Evolutionary conservation across 148 eudicot genomes (phyloP).

Genomic region (Cornus controversa): DNA sequence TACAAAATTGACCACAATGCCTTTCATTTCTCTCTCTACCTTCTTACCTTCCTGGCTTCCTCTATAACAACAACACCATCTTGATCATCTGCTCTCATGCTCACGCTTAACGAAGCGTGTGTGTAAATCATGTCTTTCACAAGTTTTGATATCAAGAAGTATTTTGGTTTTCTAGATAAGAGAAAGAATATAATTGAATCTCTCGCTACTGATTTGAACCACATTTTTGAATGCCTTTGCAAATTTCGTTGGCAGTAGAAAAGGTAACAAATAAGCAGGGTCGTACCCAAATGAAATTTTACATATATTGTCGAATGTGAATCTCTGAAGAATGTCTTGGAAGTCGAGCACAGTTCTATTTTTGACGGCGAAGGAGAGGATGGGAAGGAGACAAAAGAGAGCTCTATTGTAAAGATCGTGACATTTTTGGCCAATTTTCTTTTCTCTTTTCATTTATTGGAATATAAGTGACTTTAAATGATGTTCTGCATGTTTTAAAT

Average conservation of each 20-base stretch:
- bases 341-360: slow-evolving; percentile 29
- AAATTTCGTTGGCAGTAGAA: slow-evolving; percentile 27
- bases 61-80: too few relatives aligned
- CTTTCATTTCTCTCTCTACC: too few relatives aligned
- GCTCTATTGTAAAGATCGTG: too few relatives aligned
- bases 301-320: slow-evolving; percentile 44
- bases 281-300: slow-evolving; percentile 46
- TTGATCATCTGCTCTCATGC: too few relatives aligned
- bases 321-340: slow-evolving; percentile 37
- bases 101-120: slow-evolving; percentile 41
- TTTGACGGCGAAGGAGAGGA: slow-evolving; percentile 18
- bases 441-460: too few relatives aligned
- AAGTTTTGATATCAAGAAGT: slow-evolving; percentile 21
- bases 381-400: slow-evolving; percentile 34
- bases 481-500: too few relatives aligned
- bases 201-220: slow-evolving; percentile 17
- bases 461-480: too few relatives aligned
- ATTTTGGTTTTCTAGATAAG: slow-evolving; percentile 32
- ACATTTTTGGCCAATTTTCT: too few relatives aligned
- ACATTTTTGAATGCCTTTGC: slow-evolving; percentile 30
- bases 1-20: too few relatives aligned
- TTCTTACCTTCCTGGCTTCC: too few relatives aligned
- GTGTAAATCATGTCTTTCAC: slow-evolving; percentile 45
- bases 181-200: slow-evolving; percentile 18
- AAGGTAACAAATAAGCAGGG: slow-evolving; percentile 30